phyloP scores from a whole-genome alignment of 495 filamentous ascomycete species.

The Penicillium diatomitis region DNA sequence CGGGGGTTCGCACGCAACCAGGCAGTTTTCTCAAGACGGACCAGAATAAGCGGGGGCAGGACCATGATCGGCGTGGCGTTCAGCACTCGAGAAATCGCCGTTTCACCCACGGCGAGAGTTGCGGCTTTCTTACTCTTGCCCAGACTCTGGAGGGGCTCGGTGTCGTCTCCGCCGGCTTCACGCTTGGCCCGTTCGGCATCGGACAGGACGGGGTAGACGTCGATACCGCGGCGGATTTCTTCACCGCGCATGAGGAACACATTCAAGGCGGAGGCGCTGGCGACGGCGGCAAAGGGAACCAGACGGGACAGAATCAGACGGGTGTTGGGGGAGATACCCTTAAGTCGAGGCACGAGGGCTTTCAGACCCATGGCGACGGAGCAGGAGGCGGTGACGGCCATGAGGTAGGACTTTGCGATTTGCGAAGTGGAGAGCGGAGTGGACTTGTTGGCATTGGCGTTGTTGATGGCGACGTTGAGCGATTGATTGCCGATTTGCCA shows the following conservation, averaged over 20 bases:
- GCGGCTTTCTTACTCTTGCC: slow-evolving; percentile 86
- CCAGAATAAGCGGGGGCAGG: slow-evolving; percentile 73
- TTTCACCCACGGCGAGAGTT: slow-evolving; percentile 81
- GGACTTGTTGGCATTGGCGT: slow-evolving; percentile 93
- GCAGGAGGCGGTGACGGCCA: slow-evolving; percentile 88
- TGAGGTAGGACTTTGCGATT: slow-evolving; percentile 78
- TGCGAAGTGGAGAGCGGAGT: slow-evolving; percentile 71
- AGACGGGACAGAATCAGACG: slow-evolving; percentile 67
- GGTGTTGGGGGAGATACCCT: slow-evolving; percentile 61
- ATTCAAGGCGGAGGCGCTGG: slow-evolving; percentile 80
- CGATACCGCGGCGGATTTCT: slow-evolving; percentile 87
- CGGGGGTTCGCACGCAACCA: slow-evolving; percentile 69
- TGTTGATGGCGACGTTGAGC: slow-evolving; percentile 96
- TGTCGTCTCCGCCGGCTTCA: slow-evolving; percentile 42
- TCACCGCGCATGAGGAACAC: slow-evolving; percentile 96
- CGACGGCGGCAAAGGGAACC: slow-evolving; percentile 92
- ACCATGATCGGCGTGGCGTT: slow-evolving; percentile 98
- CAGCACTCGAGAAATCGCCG: slow-evolving; percentile 76
- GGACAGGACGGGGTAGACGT: slow-evolving; percentile 72
- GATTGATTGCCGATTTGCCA: slow-evolving; percentile 98
- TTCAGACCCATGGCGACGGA: slow-evolving; percentile 91
- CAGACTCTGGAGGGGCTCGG: slow-evolving; percentile 49
- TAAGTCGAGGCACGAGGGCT: slow-evolving; percentile 75
- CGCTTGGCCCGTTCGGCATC: slow-evolving; percentile 34
- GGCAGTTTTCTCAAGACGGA: slow-evolving; percentile 65